These are phyloP conservation scores for Epichloe coenophiala DNA, from an alignment of 2,329 filamentous ascomycete genomes.

Conservation along the genomic window DNA sequence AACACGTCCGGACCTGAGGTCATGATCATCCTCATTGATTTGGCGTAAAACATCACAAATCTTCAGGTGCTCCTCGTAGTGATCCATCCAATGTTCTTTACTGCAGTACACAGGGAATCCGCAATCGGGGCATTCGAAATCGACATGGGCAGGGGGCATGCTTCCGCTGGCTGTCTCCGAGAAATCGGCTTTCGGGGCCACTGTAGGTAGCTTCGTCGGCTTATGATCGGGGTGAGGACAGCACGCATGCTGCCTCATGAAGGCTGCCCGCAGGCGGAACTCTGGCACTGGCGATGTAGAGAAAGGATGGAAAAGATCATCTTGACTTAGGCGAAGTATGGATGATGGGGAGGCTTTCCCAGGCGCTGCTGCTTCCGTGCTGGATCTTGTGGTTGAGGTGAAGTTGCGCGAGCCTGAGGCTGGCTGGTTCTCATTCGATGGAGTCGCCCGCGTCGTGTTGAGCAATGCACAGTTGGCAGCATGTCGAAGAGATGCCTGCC, in stretches of 20 bases:
- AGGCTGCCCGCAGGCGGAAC: constrained; percentile 76
- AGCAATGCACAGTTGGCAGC: constrained; percentile 13
- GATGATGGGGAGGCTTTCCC: constrained; percentile 12
- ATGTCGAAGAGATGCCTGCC: constrained; percentile 14
- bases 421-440: constrained; percentile 7
- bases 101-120: constrained; percentile 89
- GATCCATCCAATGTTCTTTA: constrained; percentile 88
- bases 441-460: constrained; percentile 8
- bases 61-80: constrained; percentile 85
- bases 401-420: constrained; percentile 15
- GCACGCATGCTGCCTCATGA: constrained; percentile 84
- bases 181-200: constrained; percentile 49
- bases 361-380: constrained; percentile 16
- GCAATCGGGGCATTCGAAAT: constrained; percentile 93
- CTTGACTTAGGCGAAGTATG: constrained; percentile 38
- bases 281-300: constrained; percentile 77
- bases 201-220: constrained; percentile 54
- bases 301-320: constrained; percentile 90
- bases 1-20: constrained; percentile 75
- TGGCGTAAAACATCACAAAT: constrained; percentile 84
- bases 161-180: constrained; percentile 40
- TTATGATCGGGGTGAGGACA: constrained; percentile 86
- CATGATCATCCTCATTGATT: constrained; percentile 97
- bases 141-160: constrained; percentile 64
- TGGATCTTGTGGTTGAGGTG: constrained; percentile 14